A percentile compares a stretch with the other conserved stretches of the same genome.
Evolutionary conservation across 148 eudicot species (phyloP).

Genomic region (Rhododendron molle): DNA sequence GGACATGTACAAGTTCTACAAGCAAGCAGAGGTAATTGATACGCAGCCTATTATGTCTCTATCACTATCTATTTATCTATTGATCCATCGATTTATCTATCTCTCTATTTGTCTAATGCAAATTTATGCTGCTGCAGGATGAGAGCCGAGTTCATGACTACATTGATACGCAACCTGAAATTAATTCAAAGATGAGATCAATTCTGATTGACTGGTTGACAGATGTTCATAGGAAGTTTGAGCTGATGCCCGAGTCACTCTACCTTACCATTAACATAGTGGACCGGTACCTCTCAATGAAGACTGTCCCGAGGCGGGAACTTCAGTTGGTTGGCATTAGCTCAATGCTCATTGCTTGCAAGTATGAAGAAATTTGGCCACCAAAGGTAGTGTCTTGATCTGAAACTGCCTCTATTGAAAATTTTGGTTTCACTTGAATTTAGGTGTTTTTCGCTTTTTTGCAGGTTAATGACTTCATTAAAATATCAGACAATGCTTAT

Average conservation of each 20-base stretch:
- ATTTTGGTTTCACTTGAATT: too few species aligned
- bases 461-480: too few species aligned
- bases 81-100: too few species aligned
- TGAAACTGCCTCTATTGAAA: too few species aligned
- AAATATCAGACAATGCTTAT: too few species aligned
- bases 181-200: conserved; percentile 70
- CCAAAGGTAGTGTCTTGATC: conserved; percentile 47
- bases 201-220: conserved; percentile 81
- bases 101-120: neutral
- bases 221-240: conserved; percentile 75
- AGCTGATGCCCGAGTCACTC: conserved; percentile 71
- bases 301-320: conserved; percentile 54
- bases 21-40: too few species aligned
- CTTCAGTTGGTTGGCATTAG: conserved; percentile 81
- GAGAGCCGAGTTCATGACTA: conserved; percentile 57
- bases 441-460: too few species aligned
- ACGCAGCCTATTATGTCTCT: too few species aligned
- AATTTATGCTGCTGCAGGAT: conserved; percentile 17
- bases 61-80: too few species aligned
- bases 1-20: too few species aligned
- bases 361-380: conserved; percentile 93
- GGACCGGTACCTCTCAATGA: conserved; percentile 69
- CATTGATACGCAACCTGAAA: conserved; percentile 56
- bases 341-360: conserved; percentile 85
- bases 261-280: conserved; percentile 64